Evolutionary conservation across 2,329 filamentous ascomycete genomes (phyloP), one percentile per base, ranked within the genome.

Genomic region (Xylariaceae sp.): DNA sequence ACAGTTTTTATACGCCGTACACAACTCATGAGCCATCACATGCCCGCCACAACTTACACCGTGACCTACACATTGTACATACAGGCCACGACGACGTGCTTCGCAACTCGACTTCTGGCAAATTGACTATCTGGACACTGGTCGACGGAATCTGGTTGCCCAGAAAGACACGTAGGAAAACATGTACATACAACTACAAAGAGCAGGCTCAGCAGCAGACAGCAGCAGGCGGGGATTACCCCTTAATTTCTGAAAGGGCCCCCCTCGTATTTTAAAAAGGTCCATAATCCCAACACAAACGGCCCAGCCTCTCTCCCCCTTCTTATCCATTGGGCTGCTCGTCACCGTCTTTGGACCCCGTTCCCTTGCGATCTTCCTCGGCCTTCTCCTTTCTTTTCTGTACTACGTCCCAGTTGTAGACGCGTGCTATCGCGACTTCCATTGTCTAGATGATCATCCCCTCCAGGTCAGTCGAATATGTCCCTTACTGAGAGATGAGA

Each of bases 361-460:
- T 71, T 50, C 72, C 74, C 64, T 76, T 72, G 17, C 63, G 74
- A 55, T 78, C 85, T 63, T 85, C 83, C 45, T 88, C 86, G 2
- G 77, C 80, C 74, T 92, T 94, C 62, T 96, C 92, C 79, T 96
- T 97, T 67, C 94, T 82, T 76, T 95, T 90, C 79, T 96, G 90
- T 49, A 93, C 90, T 3, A 99, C 92, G 71, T 99, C 94, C 93
- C 94, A 97, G 75, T 99, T 99, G 76, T 99, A 97, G n/a, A 99
- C 92, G 65, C 94, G 83, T 18, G 94, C 94, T 47, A 93, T 92
- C 3, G 94, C 94, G 39, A 99, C 94, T 75, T 99, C 94, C 80
- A 99, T 88, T 0, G 92, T 97, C 90, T 95, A 66, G n/a, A 37
- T 30, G 41, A 30, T 30, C 23, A 5, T 30, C n/a, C 39, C 15